Base-by-base conservation (phyloP, 371 early-diverging fungal species). In the Mucor irregularis region DNA sequence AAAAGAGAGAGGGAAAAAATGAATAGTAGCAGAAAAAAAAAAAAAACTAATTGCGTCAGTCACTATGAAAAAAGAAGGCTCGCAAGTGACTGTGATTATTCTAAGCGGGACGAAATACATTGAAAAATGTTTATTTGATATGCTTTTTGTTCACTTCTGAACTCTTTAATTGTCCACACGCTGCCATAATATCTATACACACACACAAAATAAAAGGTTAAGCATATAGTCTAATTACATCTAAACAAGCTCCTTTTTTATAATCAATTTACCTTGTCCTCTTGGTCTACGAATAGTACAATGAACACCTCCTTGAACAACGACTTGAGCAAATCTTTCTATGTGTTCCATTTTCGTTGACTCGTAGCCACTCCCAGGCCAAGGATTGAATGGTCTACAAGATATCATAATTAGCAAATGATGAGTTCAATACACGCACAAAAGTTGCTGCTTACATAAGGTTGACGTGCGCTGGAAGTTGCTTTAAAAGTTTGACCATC, bases 381-480 rank as follows among this genome's bases (percentile, higher is more conserved):
- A 90, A 21, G 89, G 87, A 50, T 90, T 90, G 55, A 89, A 90
- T 5, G 90, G 90, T 34, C 84, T 83, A 50, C 10, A 49, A 22
- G 22, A 25, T 8, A 13, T 11, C 5, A 26, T 26, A 26, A n/a
- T 26, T 30, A 16, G 7, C 49, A 29, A 14, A 8, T 35, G 3
- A 34, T 29, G n/a, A 25, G 19, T 19, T 14, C 13, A 17, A 8
- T n/a, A 8, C 22, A 33, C 31, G 17, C 6, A 5, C 11, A 9
- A 6, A 28, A 17, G 7, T n/a, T 1, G n/a, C n/a, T 3, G 21
- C 71, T 76, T 80, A 82, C 84, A 94, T 93, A 35, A 94, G 64
- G 62, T 94, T 95, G 19, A 95, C 90, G 66, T 92, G 93, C 1
- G 90, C 79, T 8, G 91, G 90, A 5, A 91, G 55, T 25, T 79